phyloP scores from a whole-genome alignment of 2,329 filamentous ascomycete genomes.

The Neopestalotiopsis clavispora region DNA sequence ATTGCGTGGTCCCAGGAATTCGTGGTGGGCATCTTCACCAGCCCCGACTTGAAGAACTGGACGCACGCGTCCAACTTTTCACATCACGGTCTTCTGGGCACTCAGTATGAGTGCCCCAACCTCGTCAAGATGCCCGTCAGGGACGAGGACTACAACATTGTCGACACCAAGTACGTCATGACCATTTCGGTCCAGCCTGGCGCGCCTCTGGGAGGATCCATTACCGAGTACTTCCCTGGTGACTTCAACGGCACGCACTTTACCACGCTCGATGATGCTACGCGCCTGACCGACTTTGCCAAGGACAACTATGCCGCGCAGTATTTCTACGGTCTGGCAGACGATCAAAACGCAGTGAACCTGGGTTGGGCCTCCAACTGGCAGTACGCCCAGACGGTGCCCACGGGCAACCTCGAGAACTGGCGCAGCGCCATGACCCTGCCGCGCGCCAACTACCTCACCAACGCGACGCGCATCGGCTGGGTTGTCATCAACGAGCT shows the following conservation, averaged over 20 bases:
- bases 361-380: conserved; percentile 65
- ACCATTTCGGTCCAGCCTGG: conserved; percentile 61
- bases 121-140: conserved; percentile 59
- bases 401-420: conserved; percentile 55
- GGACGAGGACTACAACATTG: conserved; percentile 27
- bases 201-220: conserved; percentile 59
- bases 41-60: conserved; percentile 63
- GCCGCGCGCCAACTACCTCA: conserved; percentile 56
- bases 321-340: conserved; percentile 54
- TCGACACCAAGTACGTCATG: conserved; percentile 50
- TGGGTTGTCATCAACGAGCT: conserved; percentile 56
- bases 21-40: conserved; percentile 65
- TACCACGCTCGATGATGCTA: conserved; percentile 44
- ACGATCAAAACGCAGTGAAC: conserved; percentile 45
- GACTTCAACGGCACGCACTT: conserved; percentile 70
- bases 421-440: conserved; percentile 59
- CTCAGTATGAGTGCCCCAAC: conserved; percentile 69
- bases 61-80: conserved; percentile 63
- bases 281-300: conserved; percentile 49
- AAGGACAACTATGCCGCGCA: conserved; percentile 63
- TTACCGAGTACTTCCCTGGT: conserved; percentile 61
- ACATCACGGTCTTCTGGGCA: conserved; percentile 53
- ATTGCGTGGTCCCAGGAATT: conserved; percentile 60
- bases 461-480: conserved; percentile 53
- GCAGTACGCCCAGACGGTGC: conserved; percentile 60